Base-by-base conservation (phyloP, 1,284 basidiomycete genomes). In the Caloboletus inedulis region DNA sequence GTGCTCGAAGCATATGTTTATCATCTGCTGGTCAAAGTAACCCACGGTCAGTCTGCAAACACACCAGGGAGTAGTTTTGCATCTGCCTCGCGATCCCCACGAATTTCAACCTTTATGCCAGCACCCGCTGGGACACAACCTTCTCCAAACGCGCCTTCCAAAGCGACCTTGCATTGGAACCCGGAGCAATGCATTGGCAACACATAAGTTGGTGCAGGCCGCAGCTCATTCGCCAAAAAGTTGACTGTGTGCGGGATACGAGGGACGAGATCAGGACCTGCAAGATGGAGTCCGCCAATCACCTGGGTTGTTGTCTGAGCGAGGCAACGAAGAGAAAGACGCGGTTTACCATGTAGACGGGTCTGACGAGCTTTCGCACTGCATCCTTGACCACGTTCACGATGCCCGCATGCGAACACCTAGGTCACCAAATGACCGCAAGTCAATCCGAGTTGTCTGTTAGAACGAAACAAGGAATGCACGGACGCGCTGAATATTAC, bases 131-230 rank as follows among this genome's bases (percentile, higher is more conserved):
- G 86, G 12, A 91, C 86, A 61, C 85, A 86, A 1, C 81, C 81
- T 45, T 87, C 80, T 18, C 88, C 89, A 13, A 93, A 74, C 2
- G 79, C 86, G 8, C 71, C 69, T 61, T 84, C 80, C 56, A 93
- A 69, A 5, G 83, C 85, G 1, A 87, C 66, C 64, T 91, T 89
- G 27, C 78, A 79, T 30, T 78, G 76, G 62, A 91, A 88, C 0
- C 90, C 89, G 1, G 87, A 82, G 60, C 90, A 92, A 68, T 92
- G 91, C 81, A 93, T 87, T 0, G 90, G 90, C 0, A 92, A 74
- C 36, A 92, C 70, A 59, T 85, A 91, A 0, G 76, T 77, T 0
- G 87, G 88, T 1, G 79, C 69, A 5, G 88, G 89, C 12, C 74
- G 64, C 27, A 91, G 68, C 48, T 76, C 65, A 23, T 76, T 71